phyloP scores from a whole-genome alignment of 257 asterid genomes.

The Leonotis leonurus region DNA sequence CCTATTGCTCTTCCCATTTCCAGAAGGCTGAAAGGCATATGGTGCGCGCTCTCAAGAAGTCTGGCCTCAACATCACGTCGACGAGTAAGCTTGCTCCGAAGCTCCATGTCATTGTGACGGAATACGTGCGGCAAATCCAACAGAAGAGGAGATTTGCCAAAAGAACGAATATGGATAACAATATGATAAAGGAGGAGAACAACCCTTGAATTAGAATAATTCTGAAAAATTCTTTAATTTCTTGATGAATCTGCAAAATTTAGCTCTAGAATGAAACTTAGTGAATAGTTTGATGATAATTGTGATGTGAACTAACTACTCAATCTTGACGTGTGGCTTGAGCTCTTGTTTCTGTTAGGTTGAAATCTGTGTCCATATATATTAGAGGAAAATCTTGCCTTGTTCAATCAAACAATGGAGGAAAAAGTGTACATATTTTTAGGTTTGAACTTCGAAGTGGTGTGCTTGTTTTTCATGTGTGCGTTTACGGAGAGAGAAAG shows the following conservation, averaged over 20 bases:
- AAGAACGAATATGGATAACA: slow-evolving; percentile 33
- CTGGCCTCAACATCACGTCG: slow-evolving; percentile 58
- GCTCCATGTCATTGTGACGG: slow-evolving; percentile 57
- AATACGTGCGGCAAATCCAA: slow-evolving; percentile 65
- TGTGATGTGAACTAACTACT: neutral
- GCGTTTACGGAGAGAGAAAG: too few species aligned
- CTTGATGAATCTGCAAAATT: slow-evolving; percentile 15
- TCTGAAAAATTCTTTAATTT: slow-evolving; percentile 20
- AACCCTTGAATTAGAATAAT: slow-evolving; percentile 28
- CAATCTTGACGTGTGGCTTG: slow-evolving; percentile 5
- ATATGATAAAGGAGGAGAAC: slow-evolving; percentile 40
- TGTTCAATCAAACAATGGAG: neutral
- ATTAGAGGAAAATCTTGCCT: slow-evolving; percentile 12
- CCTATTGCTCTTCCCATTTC: slow-evolving; percentile 68
- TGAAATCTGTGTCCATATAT: slow-evolving; percentile 22
- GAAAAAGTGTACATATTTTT: neutral
- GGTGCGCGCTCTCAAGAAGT: slow-evolving; percentile 78
- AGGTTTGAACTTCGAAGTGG: too few species aligned
- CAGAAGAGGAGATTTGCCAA: slow-evolving; percentile 63
- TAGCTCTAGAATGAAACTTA: slow-evolving; percentile 8
- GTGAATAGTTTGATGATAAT: slow-evolving; percentile 3
- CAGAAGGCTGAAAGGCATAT: slow-evolving; percentile 74
- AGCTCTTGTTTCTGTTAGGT: neutral
- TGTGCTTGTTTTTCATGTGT: too few species aligned
- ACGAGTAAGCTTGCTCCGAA: slow-evolving; percentile 80